Evolutionary conservation across 1,139 yeast genomes (phyloP), one percentile per base, ranked within the genome.

Genomic region (Blastobotrys malaysiensis): DNA sequence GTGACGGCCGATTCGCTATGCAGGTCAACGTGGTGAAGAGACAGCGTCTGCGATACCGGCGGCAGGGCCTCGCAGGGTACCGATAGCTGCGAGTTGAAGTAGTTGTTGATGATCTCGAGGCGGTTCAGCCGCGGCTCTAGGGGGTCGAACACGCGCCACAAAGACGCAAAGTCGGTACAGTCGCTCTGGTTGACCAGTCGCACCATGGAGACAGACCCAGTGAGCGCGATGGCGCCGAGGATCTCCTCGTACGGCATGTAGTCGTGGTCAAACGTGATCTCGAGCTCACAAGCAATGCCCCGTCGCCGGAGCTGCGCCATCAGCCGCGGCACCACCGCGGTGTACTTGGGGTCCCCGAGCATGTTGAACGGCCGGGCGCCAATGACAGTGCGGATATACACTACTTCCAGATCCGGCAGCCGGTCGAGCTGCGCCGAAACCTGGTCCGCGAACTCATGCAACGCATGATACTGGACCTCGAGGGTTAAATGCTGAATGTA

Each of bases 51-150:
- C 39, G 39, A 31, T 31, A 31, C 39, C 3, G 14, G 39, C 5
- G 39, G 39, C 16, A 31, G 16, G 5, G 39, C 11, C 16, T 11
- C 16, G 5, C 39, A 31, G 16, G 39, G 39, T 3, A 31, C 39
- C 39, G 39, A 31, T 14, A 31, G 39, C 39, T 31, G 39, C 16
- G 39, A 31, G 16, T 31, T 31, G 22, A 47, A 47, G 26, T 47
- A 47, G 18, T 21, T 21, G 26, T 43, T 21, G 43, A 31, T 47
- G 22, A 47, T 21, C 22, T 47, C 49, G 9, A 47, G 26, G 18
- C 31, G 43, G 3, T 31, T n/a, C 39, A 31, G 7, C 4, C n/a
- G 3, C 16, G 39, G 39, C 39, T 31, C 16, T 3, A n/a, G 7
- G 3, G 39, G 16, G 16, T 31, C 39, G 16, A 31, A 31, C 3